Percentiles rank a stretch among this genome's conserved stretches.
Evolutionary conservation across 2,329 filamentous ascomycete species (phyloP).

Genomic region (Beauveria rudraprayagi): DNA sequence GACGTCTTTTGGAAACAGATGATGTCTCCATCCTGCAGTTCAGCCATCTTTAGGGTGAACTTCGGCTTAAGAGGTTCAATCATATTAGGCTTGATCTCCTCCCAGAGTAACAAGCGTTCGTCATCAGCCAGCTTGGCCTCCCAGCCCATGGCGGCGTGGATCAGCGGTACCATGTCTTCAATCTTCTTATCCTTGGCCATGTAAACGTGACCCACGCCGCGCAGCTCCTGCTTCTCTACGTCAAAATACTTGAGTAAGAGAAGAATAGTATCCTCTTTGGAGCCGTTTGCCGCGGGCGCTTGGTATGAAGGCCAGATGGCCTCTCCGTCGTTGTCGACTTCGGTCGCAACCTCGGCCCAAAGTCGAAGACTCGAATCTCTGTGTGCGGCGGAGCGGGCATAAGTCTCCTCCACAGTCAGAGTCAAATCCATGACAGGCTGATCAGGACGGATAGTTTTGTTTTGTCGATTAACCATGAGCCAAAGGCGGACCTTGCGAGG

Average conservation of each 20-base stretch:
- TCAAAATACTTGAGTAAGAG: constrained; percentile 94
- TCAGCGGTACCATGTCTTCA: constrained; percentile 69
- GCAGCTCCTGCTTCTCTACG: constrained; percentile 62
- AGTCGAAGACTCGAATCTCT: constrained; percentile 69
- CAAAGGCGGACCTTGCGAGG: constrained; percentile 71
- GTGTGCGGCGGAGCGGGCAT: constrained; percentile 43
- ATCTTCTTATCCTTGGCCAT: constrained; percentile 84
- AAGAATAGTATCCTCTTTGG: constrained; percentile 61
- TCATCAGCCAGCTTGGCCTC: constrained; percentile 59
- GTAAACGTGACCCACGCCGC: constrained; percentile 76
- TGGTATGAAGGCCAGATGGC: constrained; percentile 63
- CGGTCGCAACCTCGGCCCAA: constrained; percentile 75
- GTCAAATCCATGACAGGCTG: constrained; percentile 71
- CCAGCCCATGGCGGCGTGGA: constrained; percentile 81
- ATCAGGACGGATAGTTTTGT: constrained; percentile 90
- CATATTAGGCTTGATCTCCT: constrained; percentile 98
- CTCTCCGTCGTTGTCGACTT: constrained; percentile 58
- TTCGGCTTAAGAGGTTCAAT: constrained; percentile 92
- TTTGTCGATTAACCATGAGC: constrained; percentile 98
- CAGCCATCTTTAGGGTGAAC: constrained; percentile 78
- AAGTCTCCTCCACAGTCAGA: constrained; percentile 68
- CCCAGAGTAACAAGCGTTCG: constrained; percentile 64
- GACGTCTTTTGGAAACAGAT: constrained; percentile 77
- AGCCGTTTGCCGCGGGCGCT: constrained; percentile 46
- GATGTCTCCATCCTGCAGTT: constrained; percentile 95